phyloP scores from a whole-genome alignment of 2,329 filamentous ascomycete species.

The Ambrosiella xylebori region DNA sequence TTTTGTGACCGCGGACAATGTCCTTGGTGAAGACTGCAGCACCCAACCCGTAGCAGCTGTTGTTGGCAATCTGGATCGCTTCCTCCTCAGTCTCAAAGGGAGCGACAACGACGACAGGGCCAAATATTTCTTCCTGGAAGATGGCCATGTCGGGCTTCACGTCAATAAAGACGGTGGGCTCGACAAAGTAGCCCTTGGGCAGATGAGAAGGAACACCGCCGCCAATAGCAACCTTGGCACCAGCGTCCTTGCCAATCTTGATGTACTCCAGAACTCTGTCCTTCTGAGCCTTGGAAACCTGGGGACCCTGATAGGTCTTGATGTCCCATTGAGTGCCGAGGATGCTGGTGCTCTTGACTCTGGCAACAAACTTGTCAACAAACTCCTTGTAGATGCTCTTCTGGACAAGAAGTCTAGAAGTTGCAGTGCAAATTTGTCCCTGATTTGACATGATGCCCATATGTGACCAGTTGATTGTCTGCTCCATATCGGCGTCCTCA shows the following conservation, averaged over 20 bases:
- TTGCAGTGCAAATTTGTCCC: slow-evolving; percentile 43
- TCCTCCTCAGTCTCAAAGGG: slow-evolving; percentile 23
- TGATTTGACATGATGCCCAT: slow-evolving; percentile 34
- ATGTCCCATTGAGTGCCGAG: slow-evolving; percentile 49
- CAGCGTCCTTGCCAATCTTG: slow-evolving; percentile 43
- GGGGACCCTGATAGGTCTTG: slow-evolving; percentile 49
- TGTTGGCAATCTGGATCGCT: slow-evolving; percentile 23
- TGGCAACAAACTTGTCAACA: slow-evolving; percentile 40
- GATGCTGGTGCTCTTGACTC: slow-evolving; percentile 35
- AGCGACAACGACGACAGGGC: slow-evolving; percentile 23
- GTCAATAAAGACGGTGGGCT: slow-evolving; percentile 20
- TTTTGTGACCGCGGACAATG: slow-evolving; percentile 27
- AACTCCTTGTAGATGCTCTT: slow-evolving; percentile 41
- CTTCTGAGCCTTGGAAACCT: slow-evolving; percentile 46
- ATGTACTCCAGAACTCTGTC: slow-evolving; percentile 50
- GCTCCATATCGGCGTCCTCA: slow-evolving; percentile 42
- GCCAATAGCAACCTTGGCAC: slow-evolving; percentile 32
- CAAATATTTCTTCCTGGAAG: slow-evolving; percentile 39
- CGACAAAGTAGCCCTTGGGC: slow-evolving; percentile 24
- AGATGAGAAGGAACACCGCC: slow-evolving; percentile 20
- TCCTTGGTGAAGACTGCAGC: slow-evolving; percentile 41
- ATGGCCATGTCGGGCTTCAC: slow-evolving; percentile 23
- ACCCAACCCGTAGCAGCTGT: slow-evolving; percentile 41
- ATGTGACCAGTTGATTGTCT: slow-evolving; percentile 37
- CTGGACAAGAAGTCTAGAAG: slow-evolving; percentile 42